Conservation (phyloP, 2,329 filamentous ascomycete species). For the Bertia moriformis region DNA sequence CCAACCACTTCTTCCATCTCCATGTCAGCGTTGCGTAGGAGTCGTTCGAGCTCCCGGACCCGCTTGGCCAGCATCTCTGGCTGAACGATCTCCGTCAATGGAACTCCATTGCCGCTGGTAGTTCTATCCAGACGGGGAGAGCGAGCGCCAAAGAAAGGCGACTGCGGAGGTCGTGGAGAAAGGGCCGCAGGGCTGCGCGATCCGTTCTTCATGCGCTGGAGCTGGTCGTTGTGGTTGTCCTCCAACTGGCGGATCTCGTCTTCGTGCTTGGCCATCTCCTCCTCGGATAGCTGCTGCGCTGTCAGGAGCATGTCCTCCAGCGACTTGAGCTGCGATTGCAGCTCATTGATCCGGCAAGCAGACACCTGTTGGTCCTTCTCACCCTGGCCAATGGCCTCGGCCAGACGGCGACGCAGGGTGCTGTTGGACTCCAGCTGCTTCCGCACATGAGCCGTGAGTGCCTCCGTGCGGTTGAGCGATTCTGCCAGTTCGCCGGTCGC, state of each 20-base stretch:
- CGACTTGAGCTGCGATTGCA: conserved; percentile 43
- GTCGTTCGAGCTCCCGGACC: conserved; percentile 49
- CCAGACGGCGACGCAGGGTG: conserved; percentile 38
- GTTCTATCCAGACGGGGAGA: conserved; percentile 1
- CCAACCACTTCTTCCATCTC: conserved; percentile 55
- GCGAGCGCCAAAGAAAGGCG: conserved; percentile 23
- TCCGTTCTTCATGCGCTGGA: conserved; percentile 33
- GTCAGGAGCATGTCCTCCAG: conserved; percentile 46
- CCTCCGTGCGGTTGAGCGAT: conserved; percentile 38
- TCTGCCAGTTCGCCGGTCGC: conserved; percentile 32
- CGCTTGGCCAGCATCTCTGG: conserved; percentile 40
- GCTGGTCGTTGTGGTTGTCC: conserved; percentile 39
- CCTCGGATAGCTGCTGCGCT: conserved; percentile 51
- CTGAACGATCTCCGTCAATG: conserved; percentile 35
- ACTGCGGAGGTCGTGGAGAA: not conserved
- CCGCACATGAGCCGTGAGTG: conserved; percentile 40
- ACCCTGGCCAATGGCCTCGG: conserved; percentile 44
- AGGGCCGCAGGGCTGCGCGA: not conserved
- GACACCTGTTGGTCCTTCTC: conserved; percentile 47
- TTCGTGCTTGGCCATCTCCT: conserved; percentile 45
- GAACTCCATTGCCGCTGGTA: conserved; percentile 18
- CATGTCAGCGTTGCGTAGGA: conserved; percentile 46
- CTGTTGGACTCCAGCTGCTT: conserved; percentile 41
- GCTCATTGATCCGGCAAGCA: conserved; percentile 42
- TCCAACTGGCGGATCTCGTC: conserved; percentile 45